Evolutionary conservation across 768 basidiomycete genomes (phyloP), one percentile per base, ranked within the genome.

Genomic region (Mycena kentingensis): DNA sequence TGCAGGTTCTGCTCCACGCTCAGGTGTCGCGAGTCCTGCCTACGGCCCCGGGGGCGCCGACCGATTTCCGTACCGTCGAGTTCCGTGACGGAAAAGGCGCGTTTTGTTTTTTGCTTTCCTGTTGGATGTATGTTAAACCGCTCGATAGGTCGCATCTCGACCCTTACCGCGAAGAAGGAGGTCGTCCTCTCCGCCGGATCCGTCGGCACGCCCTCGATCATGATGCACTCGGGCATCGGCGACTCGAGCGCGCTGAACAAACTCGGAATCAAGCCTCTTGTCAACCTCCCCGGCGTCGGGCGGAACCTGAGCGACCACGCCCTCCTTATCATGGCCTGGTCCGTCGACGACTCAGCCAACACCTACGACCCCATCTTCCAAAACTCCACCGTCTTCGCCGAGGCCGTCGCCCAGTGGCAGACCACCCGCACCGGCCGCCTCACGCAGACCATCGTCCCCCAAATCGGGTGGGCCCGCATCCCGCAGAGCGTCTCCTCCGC

Each of bases 141-240:
- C 26, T 28, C 22, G n/a, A n/a, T n/a, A n/a, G n/a, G n/a, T n/a
- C n/a, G n/a, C n/a, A n/a, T n/a, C n/a, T n/a, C n/a, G n/a, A 49
- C 38, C 4, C 8, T 68, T 1, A 63, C 55, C 4, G 68, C 69
- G 2, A 49, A 34, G 8, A 63, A 62, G 39, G 70, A 71, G 37
- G 55, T 71, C 11, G 64, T 71, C 25, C 58, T 71, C 1, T 68
- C 67, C 1, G 62, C 65, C 3, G 67, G 69, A 24, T 46, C 60
- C 4, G 52, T 69, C 34, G 63, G 60, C 2, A 67, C 66, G 1
- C 67, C 70, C 3, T 41, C 12, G 28, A 25, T 50, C 2, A 26
- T 50, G 11, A 4, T 50, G 15, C 49, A 62, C 7, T 62, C 73
- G 0, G 69, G 54, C 3, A 50, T n/a, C n/a, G n/a, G n/a, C n/a